A percentile compares a stretch with the other conserved stretches of the same genome.
These are phyloP conservation scores for Globisporangium iwayamae DNA, from an alignment of 352 stramenopile species.

Conservation along the genomic window DNA sequence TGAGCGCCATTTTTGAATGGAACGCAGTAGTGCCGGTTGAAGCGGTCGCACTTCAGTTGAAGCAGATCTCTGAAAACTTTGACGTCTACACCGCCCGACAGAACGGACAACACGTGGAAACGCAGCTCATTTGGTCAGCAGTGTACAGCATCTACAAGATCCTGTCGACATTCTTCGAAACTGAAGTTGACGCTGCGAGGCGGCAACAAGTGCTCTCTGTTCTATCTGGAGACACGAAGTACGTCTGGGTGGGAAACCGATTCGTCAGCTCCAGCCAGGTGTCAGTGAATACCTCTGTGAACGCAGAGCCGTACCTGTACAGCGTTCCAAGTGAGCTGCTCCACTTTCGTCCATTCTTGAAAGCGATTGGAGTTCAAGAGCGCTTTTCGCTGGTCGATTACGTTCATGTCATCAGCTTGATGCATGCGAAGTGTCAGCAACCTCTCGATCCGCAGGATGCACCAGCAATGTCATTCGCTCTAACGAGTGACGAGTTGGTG, in stretches of 20 bases:
- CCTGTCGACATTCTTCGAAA: constrained; percentile 58
- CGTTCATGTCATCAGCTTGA: constrained; percentile 48
- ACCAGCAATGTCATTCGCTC: constrained; percentile 12
- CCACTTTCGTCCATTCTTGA: constrained; percentile 60
- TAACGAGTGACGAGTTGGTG: constrained; percentile 42
- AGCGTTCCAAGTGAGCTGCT: constrained; percentile 56
- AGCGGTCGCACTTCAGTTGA: constrained; percentile 48
- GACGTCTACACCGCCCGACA: constrained; percentile 6
- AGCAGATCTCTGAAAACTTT: constrained; percentile 43
- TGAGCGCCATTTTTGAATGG: constrained; percentile 48
- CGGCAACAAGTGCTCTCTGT: constrained; percentile 29
- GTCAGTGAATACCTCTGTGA: constrained; percentile 40
- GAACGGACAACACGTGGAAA: constrained; percentile 18
- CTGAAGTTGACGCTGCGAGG: constrained; percentile 20
- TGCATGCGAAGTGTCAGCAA: constrained; percentile 38
- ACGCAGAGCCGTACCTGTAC: constrained; percentile 65
- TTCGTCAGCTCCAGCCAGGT: constrained; percentile 58
- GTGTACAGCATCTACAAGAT: constrained; percentile 61
- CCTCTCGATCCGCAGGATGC: constrained; percentile 14
- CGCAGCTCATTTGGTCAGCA: constrained; percentile 41
- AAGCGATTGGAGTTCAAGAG: constrained; percentile 57
- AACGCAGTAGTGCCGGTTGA: constrained; percentile 30
- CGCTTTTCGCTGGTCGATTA: constrained; percentile 57
- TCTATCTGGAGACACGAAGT: constrained; percentile 40
- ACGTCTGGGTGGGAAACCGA: constrained; percentile 55